phyloP scores from a whole-genome alignment of 1,284 basidiomycete genomes.

The Vanrija pseudolonga region DNA sequence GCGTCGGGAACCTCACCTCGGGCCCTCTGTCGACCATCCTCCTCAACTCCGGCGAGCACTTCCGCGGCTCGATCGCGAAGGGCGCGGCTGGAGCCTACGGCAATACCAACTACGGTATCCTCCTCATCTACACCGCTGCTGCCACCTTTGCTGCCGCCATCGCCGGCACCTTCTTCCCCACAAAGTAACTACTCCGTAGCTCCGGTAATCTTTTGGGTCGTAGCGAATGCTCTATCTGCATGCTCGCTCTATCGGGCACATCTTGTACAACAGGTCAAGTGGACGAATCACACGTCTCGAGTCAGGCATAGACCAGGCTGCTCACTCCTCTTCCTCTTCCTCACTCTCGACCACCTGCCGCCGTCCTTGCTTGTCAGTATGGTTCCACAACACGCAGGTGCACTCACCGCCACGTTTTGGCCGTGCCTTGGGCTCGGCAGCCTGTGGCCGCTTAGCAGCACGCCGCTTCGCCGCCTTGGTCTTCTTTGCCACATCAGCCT shows the following conservation, averaged over 20 bases:
- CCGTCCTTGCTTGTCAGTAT: neutral
- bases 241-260: neutral
- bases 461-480: conserved; percentile 73
- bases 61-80: neutral
- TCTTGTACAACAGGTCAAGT: neutral
- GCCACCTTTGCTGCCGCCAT: conserved; percentile 19
- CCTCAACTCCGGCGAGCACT: conserved; percentile 19
- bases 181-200: neutral
- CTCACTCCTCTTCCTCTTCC: conserved; percentile 18
- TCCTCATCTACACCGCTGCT: conserved; percentile 32
- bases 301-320: no score
- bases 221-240: neutral
- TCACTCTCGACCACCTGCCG: conserved; percentile 16
- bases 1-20: conserved; percentile 46
- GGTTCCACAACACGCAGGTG: neutral
- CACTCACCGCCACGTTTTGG: conserved; percentile 2
- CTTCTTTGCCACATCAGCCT: conserved; percentile 75
- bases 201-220: neutral
- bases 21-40: conserved; percentile 40
- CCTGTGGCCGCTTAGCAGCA: conserved; percentile 33
- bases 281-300: no score
- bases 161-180: conserved; percentile 16
- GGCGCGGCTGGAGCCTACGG: conserved; percentile 44
- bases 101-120: conserved; percentile 33
- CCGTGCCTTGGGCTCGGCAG: conserved; percentile 4